A percentile compares a stretch with the other conserved stretches of the same genome.
phyloP scores from a whole-genome alignment of 192 early-diverging fungal species.

The Podila clonocystis region DNA sequence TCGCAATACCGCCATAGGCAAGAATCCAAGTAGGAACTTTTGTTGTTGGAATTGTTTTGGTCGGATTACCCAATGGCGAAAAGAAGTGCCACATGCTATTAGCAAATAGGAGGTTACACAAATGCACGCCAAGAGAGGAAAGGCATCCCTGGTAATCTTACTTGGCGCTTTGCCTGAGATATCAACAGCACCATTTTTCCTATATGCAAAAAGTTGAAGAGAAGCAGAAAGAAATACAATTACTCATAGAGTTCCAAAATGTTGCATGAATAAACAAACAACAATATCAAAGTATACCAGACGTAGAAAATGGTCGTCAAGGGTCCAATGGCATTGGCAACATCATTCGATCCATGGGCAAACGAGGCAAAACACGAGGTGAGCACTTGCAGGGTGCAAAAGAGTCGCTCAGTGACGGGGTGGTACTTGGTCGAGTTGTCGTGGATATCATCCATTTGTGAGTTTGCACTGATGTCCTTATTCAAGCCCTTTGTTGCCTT shows the following conservation, averaged over 20 bases:
- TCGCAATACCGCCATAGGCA: constrained; percentile 76
- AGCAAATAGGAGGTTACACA: no score
- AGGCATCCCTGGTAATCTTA: neutral
- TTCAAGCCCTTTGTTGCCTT: constrained; percentile 13
- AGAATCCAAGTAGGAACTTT: constrained; percentile 78
- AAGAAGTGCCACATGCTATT: no score
- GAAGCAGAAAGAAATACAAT: neutral
- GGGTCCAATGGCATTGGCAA: constrained; percentile 88
- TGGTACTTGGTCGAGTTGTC: constrained; percentile 73
- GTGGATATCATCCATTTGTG: constrained; percentile 60
- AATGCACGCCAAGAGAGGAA: neutral
- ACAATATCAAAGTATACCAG: constrained; percentile 51
- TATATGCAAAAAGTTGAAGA: neutral
- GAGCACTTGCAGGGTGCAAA: constrained; percentile 84
- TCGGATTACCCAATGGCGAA: neutral
- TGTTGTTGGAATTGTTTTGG: neutral
- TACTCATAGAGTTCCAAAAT: neutral
- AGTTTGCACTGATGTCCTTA: constrained; percentile 37
- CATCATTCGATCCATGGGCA: constrained; percentile 89
- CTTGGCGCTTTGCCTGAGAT: constrained; percentile 58
- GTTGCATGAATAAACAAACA: neutral
- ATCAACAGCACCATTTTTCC: constrained; percentile 46
- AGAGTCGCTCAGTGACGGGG: constrained; percentile 78
- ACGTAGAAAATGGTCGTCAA: constrained; percentile 76
- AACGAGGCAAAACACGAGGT: constrained; percentile 88